Conservation (phyloP, 306 rosid genomes). For the Neltuma alba region DNA sequence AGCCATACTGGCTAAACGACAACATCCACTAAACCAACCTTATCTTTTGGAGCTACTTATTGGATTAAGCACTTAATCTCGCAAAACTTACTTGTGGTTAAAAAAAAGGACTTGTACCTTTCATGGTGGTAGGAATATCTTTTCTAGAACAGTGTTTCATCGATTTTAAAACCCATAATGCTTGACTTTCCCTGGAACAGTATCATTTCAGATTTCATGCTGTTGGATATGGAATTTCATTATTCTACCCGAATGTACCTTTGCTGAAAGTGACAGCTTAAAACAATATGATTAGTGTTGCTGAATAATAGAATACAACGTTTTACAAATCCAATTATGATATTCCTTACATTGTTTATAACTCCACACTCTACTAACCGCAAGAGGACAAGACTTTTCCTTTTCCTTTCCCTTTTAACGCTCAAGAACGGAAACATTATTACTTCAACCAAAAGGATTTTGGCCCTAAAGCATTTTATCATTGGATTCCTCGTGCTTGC, state of each 20-base stretch:
- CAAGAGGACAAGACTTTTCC: slow-evolving; percentile 36
- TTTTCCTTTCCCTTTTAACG: slow-evolving; percentile 15
- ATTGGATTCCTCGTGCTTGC: slow-evolving; percentile 59
- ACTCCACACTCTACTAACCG: slow-evolving; percentile 40
- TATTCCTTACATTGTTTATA: slow-evolving; percentile 36
- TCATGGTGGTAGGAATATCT: slow-evolving; percentile 57
- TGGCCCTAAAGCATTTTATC: slow-evolving; percentile 30
- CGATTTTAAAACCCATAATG: slow-evolving; percentile 40
- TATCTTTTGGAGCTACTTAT: slow-evolving; percentile 51
- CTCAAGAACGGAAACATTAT: slow-evolving; percentile 35
- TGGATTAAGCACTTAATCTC: slow-evolving; percentile 52
- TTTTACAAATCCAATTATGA: slow-evolving; percentile 40
- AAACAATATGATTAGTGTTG: slow-evolving; percentile 39
- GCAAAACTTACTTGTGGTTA: slow-evolving; percentile 42
- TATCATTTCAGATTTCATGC: slow-evolving; percentile 44
- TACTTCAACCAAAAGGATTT: slow-evolving; percentile 17
- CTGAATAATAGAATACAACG: slow-evolving; percentile 37
- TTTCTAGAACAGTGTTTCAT: slow-evolving; percentile 36
- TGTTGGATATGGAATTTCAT: slow-evolving; percentile 50
- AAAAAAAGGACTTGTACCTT: slow-evolving; percentile 43
- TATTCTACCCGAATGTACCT: slow-evolving; percentile 43
- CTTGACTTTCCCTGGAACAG: slow-evolving; percentile 52
- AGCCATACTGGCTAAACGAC: slow-evolving; percentile 41
- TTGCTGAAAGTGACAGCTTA: slow-evolving; percentile 46
- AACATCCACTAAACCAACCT: slow-evolving; percentile 55